Evolutionary conservation across 805 yeast species (phyloP).

Genomic region (Clavispora asparagi): DNA sequence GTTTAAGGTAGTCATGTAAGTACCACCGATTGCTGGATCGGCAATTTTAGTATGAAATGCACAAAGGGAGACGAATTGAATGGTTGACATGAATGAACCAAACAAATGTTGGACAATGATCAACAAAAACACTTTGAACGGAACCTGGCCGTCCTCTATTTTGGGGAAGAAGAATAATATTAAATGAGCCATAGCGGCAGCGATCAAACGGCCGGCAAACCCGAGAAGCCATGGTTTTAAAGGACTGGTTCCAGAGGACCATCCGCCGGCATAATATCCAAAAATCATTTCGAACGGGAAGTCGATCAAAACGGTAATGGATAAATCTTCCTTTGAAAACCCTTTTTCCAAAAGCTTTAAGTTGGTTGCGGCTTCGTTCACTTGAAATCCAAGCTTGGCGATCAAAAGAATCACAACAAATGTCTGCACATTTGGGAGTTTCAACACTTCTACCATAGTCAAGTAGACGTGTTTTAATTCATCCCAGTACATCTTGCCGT

Average conservation of each 20-base stretch:
- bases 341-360: conserved; percentile 88
- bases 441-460: conserved; percentile 66
- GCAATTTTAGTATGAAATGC: conserved; percentile 96
- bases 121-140: conserved; percentile 53
- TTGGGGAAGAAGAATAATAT: conserved; percentile 70
- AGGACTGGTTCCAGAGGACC: conserved; percentile 80
- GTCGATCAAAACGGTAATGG: conserved; percentile 87
- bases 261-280: conserved; percentile 92
- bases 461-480: conserved; percentile 49
- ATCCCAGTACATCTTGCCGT: conserved; percentile 7
- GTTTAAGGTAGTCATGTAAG: conserved; percentile 94
- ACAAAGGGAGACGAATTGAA: conserved; percentile 89
- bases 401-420: conserved; percentile 70
- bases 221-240: conserved; percentile 88
- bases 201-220: conserved; percentile 70
- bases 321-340: conserved; percentile 86
- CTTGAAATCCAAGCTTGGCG: conserved; percentile 90
- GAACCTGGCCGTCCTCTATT: conserved; percentile 35
- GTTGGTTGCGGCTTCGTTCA: conserved; percentile 93
- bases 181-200: conserved; percentile 72
- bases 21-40: conserved; percentile 94
- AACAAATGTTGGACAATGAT: conserved; percentile 79
- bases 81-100: conserved; percentile 89
- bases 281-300: conserved; percentile 94
- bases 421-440: conserved; percentile 64